Base-by-base conservation (phyloP, 78 protist species). In the Anaeramoeba flamelloides region DNA sequence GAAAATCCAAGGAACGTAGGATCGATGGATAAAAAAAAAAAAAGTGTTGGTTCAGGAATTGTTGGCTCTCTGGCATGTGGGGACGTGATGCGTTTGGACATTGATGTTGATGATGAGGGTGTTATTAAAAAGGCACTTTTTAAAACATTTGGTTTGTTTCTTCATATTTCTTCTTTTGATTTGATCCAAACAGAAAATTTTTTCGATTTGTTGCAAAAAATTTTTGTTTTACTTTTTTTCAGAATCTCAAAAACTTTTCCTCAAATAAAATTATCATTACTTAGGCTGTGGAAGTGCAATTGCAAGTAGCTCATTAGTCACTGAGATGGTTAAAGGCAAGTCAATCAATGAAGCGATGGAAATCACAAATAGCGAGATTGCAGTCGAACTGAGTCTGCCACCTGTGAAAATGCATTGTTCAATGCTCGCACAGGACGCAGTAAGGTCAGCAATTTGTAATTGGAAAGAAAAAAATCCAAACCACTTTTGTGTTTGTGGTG, bases 271-370 rank as follows among this genome's bases (percentile, higher is more conserved):
- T 65, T n/a, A n/a, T n/a, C n/a, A n/a, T n/a, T n/a, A n/a, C n/a
- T n/a, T n/a, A n/a, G n/a, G 99, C 1, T 96, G 99, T 85, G 98
- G 98, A 3, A 90, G 97, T 0, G 99, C 99, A 38, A 93, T 94
- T 65, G 98, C 99, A 26, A 38, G 86, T 4, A 81, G 84, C 41
- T 80, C 90, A 0, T 77, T 79, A 4, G 93, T 89, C 36, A 90
- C 94, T 26, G 91, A 81, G 75, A 38, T 74, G 92, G 64, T 95
- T 75, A 90, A 87, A 77, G 99, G 99, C 8, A 92, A 87, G 90
- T 77, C 87, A 0, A 33, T 95, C 36, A 92, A 92, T 38, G 91
- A 93, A 75, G 92, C 91, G 4, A 36, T 76, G 0, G 81, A 74
- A 2, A 82, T 97, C 77, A 87, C 77, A 77, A 97, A 97, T 86